Evolutionary conservation across 176 grass and related monocot genomes (phyloP).

Genomic region (Triticum dicoccoides): DNA sequence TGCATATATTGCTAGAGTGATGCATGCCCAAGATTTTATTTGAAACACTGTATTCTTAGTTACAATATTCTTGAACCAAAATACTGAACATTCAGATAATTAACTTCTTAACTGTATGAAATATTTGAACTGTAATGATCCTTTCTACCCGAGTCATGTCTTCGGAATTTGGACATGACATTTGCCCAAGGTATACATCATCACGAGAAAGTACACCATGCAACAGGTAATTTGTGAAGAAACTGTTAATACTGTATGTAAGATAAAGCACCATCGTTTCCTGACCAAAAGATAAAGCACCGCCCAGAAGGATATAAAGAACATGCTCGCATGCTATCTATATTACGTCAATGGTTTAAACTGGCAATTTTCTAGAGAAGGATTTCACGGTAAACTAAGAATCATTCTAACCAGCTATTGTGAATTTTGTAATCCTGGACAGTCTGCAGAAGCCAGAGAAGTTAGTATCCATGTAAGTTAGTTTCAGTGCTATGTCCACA

Average conservation of each 20-base stretch:
- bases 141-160: background rate
- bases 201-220: background rate
- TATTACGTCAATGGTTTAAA: background rate
- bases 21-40: background rate
- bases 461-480: background rate
- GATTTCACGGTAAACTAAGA: background rate
- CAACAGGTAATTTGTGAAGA: background rate
- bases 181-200: background rate
- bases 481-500: background rate
- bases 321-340: background rate
- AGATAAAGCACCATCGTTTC: background rate
- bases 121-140: background rate
- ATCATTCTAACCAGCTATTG: background rate
- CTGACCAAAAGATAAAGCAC: background rate
- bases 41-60: background rate
- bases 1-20: constrained; percentile 7
- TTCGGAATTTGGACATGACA: background rate
- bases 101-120: background rate
- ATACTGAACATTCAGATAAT: constrained; percentile 1
- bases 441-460: background rate
- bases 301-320: background rate
- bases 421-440: background rate
- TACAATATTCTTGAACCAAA: background rate
- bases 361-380: background rate
- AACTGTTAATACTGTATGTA: background rate